Evolutionary conservation across 2,329 filamentous ascomycete genomes (phyloP), one percentile per base, ranked within the genome.

Genomic region (Xylariaceae sp.): DNA sequence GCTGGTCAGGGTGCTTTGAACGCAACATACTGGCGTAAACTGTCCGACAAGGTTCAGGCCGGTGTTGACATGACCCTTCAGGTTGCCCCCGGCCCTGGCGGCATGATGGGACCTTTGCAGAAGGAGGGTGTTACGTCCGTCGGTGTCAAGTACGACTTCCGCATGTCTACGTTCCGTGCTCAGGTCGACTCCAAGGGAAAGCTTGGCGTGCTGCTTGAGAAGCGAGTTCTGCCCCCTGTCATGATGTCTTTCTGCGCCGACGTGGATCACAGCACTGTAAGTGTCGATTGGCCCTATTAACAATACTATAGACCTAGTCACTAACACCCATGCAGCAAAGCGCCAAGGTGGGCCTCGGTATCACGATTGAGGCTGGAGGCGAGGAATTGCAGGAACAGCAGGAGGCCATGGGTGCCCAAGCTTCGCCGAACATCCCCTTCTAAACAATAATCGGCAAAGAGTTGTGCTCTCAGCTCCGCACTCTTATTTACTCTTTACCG

Each of bases 91-190:
- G 81, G 84, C 57, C 55, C 57, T 9, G 84, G 83, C 55, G 83
- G 85, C 64, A 78, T 90, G 76, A 92, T 94, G 86, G 90, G 86
- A 41, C 37, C 37, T 51, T 74, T 87, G 56, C 84, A 87, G 74
- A 93, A 92, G 76, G 92, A 99, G 75, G 94, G 94, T 58, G 83
- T 90, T 62, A 92, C 95, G 56, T 91, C 92, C 57, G 83, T 97
- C 69, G 94, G 93, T 71, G 90, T 92, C 73, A 99, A 99, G 79
- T 99, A 99, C 78, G 93, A 97, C 75, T 99, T 99, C 85, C 86
- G 90, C 72, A 90, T 92, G 78, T 94, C 90, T 57, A 94, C 91
- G 54, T 96, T 97, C 86, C 87, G 93, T 66, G 94, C 93, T 50
- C 94, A 99, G 79, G 84, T 97, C 69, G 94, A 99, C 78, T 95